phyloP scores from a whole-genome alignment of 208 protist species.

The Jaenimonas drosophilae region DNA sequence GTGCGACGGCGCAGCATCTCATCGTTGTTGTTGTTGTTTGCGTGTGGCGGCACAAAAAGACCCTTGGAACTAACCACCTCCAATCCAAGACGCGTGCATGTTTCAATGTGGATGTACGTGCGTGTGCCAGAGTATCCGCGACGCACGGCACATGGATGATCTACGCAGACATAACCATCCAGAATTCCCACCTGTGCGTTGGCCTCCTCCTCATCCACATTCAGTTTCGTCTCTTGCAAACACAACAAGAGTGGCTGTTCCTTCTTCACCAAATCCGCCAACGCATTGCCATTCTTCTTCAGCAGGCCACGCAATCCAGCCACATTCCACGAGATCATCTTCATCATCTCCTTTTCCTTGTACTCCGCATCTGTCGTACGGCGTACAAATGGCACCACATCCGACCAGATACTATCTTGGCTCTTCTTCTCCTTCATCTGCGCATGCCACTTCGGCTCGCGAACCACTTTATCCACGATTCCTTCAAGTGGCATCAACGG shows the following conservation, averaged over 20 bases:
- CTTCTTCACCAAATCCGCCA: constrained; percentile 32
- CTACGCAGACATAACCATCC: constrained; percentile 61
- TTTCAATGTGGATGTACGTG: constrained; percentile 52
- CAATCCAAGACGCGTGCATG: constrained; percentile 7
- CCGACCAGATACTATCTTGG: constrained; percentile 42
- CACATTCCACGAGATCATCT: constrained; percentile 91
- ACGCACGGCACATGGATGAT: constrained; percentile 62
- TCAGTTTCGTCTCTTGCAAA: constrained; percentile 93
- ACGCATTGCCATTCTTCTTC: constrained; percentile 40
- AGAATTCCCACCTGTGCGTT: constrained; percentile 52
- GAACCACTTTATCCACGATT: constrained; percentile 7
- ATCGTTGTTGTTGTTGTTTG: not conserved
- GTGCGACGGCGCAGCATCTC: not conserved
- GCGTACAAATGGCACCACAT: constrained; percentile 52
- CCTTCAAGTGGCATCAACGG: too few relatives aligned
- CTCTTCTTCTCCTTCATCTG: constrained; percentile 34
- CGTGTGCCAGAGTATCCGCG: constrained; percentile 87
- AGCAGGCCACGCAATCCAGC: constrained; percentile 85
- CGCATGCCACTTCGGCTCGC: constrained; percentile 17
- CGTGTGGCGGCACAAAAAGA: constrained; percentile 12
- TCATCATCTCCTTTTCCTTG: constrained; percentile 46
- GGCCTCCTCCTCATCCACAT: constrained; percentile 28
- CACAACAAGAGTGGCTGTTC: constrained; percentile 83
- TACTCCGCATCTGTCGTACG: constrained; percentile 40
- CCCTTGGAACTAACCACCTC: constrained; percentile 15